phyloP scores from a whole-genome alignment of 495 filamentous ascomycete species.

The Penicillium parvum region DNA sequence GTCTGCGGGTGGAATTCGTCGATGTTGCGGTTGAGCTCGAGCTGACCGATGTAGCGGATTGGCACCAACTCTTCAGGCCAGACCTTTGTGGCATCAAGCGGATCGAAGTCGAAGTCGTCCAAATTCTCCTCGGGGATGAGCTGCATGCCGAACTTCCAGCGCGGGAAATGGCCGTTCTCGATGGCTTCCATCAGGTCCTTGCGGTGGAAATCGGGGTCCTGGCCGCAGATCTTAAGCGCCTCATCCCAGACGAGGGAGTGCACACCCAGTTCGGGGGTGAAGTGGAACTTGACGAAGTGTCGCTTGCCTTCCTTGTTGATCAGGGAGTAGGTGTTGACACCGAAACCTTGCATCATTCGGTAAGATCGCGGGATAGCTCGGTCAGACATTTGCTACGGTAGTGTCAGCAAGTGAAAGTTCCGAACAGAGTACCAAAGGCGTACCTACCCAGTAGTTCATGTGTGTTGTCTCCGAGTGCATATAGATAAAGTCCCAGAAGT shows the following conservation, averaged over 20 bases:
- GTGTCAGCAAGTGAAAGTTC: conserved; percentile 1
- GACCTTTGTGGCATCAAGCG: conserved; percentile 86
- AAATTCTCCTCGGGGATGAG: conserved; percentile 64
- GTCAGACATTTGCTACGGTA: conserved; percentile 70
- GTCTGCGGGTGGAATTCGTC: conserved; percentile 86
- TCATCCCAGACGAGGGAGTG: conserved; percentile 89
- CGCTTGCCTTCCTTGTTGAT: conserved; percentile 67
- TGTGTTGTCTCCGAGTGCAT: conserved; percentile 70
- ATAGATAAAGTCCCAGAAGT: conserved; percentile 55
- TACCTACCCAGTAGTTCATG: conserved; percentile 76
- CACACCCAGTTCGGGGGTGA: conserved; percentile 71
- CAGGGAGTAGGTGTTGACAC: conserved; percentile 78
- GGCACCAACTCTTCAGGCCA: conserved; percentile 86
- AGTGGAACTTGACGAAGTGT: conserved; percentile 80
- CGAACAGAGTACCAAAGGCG: not conserved
- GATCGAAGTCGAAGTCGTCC: conserved; percentile 85
- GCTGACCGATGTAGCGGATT: conserved; percentile 72
- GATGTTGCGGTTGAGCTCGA: conserved; percentile 77
- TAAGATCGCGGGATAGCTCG: conserved; percentile 74
- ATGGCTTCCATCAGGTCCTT: conserved; percentile 84
- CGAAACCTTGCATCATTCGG: conserved; percentile 90
- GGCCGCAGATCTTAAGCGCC: conserved; percentile 72
- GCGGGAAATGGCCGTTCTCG: conserved; percentile 59
- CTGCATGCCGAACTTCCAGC: conserved; percentile 84
- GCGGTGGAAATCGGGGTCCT: conserved; percentile 85